These are phyloP conservation scores for Podosphaera xanthii DNA, from an alignment of 2,329 filamentous ascomycete genomes.

Conservation along the genomic window DNA sequence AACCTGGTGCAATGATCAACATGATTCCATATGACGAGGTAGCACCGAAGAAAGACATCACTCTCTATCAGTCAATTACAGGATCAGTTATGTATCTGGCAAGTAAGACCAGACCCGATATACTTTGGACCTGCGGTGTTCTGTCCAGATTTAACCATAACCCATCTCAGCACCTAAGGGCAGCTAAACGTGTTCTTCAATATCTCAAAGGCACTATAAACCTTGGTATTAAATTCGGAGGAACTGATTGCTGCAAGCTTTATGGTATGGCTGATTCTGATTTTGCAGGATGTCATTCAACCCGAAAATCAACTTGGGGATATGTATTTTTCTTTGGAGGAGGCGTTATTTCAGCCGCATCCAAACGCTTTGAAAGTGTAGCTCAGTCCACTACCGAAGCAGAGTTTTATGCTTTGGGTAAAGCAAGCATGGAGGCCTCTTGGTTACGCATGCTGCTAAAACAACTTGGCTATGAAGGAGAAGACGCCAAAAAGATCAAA, in stretches of 20 bases:
- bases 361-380: neutral
- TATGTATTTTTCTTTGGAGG: neutral
- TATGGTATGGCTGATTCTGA: neutral
- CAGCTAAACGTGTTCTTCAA: neutral
- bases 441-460: neutral
- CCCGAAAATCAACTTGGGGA: neutral
- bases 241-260: neutral
- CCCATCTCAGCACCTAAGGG: neutral
- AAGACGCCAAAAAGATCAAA: neutral
- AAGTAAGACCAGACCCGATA: neutral
- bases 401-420: neutral
- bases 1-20: neutral
- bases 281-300: neutral
- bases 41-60: neutral
- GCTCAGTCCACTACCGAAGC: neutral
- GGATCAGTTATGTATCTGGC: neutral
- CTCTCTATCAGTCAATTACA: conserved; percentile 1
- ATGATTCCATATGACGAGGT: neutral
- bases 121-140: neutral
- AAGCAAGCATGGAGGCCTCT: neutral
- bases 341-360: neutral
- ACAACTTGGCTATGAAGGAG: neutral
- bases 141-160: neutral
- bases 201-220: neutral
- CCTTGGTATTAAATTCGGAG: neutral